A percentile compares a stretch with the other conserved stretches of the same genome.
These are phyloP conservation scores for Dendrobium nobile DNA, from an alignment of 106 monocot species.

Conservation along the genomic window DNA sequence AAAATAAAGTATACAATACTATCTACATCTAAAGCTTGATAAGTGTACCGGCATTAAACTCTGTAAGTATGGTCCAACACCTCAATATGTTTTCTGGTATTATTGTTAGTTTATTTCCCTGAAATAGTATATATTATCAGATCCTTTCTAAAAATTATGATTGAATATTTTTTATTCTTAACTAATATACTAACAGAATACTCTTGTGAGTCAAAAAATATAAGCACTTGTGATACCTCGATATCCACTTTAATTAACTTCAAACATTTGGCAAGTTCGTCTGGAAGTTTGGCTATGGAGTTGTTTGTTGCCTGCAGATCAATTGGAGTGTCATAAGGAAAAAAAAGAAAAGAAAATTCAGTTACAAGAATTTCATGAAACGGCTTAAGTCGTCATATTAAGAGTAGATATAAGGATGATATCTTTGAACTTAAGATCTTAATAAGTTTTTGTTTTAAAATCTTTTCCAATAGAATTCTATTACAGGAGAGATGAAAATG, in stretches of 20 bases:
- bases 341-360: not conserved
- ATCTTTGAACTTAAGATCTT: not conserved
- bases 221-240: conserved; percentile 47
- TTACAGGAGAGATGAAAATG: not conserved
- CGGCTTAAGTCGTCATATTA: not conserved
- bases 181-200: not conserved
- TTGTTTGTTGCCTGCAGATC: conserved; percentile 65
- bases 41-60: conserved; percentile 76
- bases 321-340: not conserved
- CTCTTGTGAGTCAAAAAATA: not conserved
- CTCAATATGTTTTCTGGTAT: conserved; percentile 53
- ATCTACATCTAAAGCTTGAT: not conserved
- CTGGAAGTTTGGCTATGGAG: conserved; percentile 46
- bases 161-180: not conserved
- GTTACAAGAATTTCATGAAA: not conserved
- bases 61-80: conserved; percentile 78
- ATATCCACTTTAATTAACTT: conserved; percentile 76
- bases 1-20: not conserved
- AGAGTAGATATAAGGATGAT: not conserved
- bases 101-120: conserved; percentile 76
- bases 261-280: conserved; percentile 63
- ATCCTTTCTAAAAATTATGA: not conserved
- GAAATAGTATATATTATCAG: conserved; percentile 14
- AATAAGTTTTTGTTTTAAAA: not conserved
- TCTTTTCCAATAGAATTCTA: not conserved